Evolutionary conservation across 208 protist genomes (phyloP).

Genomic region (Herpetomonas tarakana): DNA sequence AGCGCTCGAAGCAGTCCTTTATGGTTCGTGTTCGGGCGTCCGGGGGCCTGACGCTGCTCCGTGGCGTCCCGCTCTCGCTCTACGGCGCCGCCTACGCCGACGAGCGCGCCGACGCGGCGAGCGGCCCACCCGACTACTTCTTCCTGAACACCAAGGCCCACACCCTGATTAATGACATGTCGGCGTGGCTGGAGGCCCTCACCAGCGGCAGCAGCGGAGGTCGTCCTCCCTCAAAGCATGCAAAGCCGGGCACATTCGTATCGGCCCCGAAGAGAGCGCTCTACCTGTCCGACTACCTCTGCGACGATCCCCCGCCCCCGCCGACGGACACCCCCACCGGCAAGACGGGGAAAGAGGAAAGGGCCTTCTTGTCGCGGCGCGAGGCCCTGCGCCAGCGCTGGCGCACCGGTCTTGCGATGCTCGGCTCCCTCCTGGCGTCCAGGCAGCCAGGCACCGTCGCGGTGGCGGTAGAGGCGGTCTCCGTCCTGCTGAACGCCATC

Average conservation of each 20-base stretch:
- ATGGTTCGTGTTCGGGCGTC: neutral
- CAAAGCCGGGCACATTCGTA: no score
- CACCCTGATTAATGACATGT: constrained; percentile 23
- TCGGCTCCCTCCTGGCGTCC: constrained; percentile 43
- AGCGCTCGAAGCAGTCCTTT: neutral
- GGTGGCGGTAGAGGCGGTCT: constrained; percentile 47
- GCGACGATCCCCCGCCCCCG: constrained; percentile 4
- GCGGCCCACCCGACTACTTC: constrained; percentile 24
- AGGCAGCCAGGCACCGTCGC: constrained; percentile 42
- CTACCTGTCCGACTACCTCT: constrained; percentile 27
- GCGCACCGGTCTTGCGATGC: constrained; percentile 29
- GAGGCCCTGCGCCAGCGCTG: constrained; percentile 43
- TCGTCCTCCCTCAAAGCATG: no score
- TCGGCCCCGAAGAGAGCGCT: constrained; percentile 3
- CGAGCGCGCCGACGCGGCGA: constrained; percentile 6
- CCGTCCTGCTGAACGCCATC: constrained; percentile 39
- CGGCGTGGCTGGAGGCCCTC: constrained; percentile 29
- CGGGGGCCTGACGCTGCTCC: constrained; percentile 12
- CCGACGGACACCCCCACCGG: neutral
- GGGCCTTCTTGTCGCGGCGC: constrained; percentile 6
- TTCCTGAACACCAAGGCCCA: constrained; percentile 42
- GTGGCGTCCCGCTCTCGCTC: constrained; percentile 17
- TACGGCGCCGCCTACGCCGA: constrained; percentile 49
- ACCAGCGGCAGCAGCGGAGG: no score
- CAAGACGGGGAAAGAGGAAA: no score